Conservation (phyloP, 306 rosid genomes). For the Bauhinia variegata region DNA sequence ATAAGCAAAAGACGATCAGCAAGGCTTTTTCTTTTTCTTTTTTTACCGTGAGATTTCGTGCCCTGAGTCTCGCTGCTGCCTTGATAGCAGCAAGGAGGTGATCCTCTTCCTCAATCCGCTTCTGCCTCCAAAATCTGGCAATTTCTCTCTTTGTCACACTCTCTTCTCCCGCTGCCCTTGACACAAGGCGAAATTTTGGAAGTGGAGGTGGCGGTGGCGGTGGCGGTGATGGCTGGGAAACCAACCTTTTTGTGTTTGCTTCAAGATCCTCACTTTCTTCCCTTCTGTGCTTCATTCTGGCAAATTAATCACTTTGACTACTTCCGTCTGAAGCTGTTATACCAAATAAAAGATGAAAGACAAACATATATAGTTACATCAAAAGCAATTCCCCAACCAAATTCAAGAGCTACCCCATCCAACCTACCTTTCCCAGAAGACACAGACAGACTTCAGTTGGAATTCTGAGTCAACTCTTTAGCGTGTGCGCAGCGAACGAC, state of each 20-base stretch:
- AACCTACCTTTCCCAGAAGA: conserved; percentile 52
- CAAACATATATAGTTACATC: conserved; percentile 14
- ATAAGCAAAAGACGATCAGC: no score
- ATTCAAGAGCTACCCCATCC: conserved; percentile 43
- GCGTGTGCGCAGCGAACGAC: conserved; percentile 25
- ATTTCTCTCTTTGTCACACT: conserved; percentile 79
- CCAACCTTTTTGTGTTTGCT: conserved; percentile 34
- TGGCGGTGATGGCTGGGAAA: conserved; percentile 40
- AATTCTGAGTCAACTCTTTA: conserved; percentile 17
- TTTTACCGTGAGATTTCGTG: conserved; percentile 72
- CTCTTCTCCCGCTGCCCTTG: conserved; percentile 32
- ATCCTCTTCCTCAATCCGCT: conserved; percentile 64
- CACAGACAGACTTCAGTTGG: conserved; percentile 13
- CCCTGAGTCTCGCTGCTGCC: conserved; percentile 72
- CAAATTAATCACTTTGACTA: background rate
- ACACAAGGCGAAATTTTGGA: conserved; percentile 42
- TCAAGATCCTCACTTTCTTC: conserved; percentile 29
- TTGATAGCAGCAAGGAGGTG: conserved; percentile 85
- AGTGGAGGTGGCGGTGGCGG: conserved; percentile 60
- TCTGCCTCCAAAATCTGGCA: conserved; percentile 77
- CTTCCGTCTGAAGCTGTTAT: conserved; percentile 7
- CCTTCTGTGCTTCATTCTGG: conserved; percentile 42
- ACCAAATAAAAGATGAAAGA: conserved; percentile 1
- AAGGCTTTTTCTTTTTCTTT: no score
- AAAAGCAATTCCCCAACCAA: conserved; percentile 15